Evolutionary conservation across 2,329 filamentous ascomycete species (phyloP).

Genomic region (Pseudogymnoascus sp.): DNA sequence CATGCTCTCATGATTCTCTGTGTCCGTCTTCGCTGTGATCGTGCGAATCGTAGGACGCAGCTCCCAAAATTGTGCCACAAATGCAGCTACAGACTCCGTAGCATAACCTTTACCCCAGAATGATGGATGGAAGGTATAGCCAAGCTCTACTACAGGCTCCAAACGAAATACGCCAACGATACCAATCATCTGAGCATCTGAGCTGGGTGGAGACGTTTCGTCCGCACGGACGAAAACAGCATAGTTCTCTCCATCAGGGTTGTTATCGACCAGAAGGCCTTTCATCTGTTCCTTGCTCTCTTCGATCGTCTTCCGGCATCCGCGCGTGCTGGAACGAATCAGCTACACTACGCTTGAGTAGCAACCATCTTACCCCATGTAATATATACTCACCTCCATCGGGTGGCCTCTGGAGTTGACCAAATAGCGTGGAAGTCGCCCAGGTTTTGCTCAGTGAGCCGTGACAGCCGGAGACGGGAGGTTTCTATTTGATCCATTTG

Average conservation of each 20-base stretch:
- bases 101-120: slow-evolving; percentile 14
- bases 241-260: slow-evolving; percentile 12
- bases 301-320: slow-evolving; percentile 12
- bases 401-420: slow-evolving; percentile 8
- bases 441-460: not conserved
- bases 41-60: slow-evolving; percentile 5
- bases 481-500: slow-evolving; percentile 7
- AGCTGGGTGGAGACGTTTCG: not conserved
- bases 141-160: slow-evolving; percentile 8
- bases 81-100: slow-evolving; percentile 11
- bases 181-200: not conserved
- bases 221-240: slow-evolving; percentile 11
- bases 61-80: slow-evolving; percentile 2
- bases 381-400: slow-evolving; percentile 7
- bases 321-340: not conserved
- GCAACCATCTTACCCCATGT: not conserved
- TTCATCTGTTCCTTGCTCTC: slow-evolving; percentile 10
- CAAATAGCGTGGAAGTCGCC: slow-evolving; percentile 11
- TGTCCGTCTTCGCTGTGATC: slow-evolving; percentile 20
- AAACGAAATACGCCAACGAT: slow-evolving; percentile 6
- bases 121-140: slow-evolving; percentile 13
- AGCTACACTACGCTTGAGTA: not conserved
- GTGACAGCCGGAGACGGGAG: not conserved
- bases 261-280: slow-evolving; percentile 10
- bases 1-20: slow-evolving; percentile 19